Conservation (phyloP, 2,329 filamentous ascomycete species). For the Neonectria hederae region DNA sequence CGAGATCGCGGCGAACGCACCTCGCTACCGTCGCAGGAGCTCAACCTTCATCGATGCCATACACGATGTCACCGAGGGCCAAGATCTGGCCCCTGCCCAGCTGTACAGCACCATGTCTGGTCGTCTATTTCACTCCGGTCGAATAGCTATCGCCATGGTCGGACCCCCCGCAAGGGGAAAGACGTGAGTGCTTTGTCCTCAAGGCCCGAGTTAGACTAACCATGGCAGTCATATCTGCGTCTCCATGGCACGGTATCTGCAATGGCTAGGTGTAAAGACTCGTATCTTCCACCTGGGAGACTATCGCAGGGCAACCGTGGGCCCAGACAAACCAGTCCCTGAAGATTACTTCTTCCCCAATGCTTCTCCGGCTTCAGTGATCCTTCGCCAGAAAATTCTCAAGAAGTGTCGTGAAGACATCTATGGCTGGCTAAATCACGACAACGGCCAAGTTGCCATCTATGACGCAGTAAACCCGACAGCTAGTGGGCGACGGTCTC, state of each 20-base stretch:
- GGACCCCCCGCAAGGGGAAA: slow-evolving; percentile 95
- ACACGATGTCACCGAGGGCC: slow-evolving; percentile 87
- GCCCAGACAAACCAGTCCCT: slow-evolving; percentile 83
- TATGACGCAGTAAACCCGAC: slow-evolving; percentile 98
- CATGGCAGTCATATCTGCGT: slow-evolving; percentile 84
- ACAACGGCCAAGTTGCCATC: slow-evolving; percentile 97
- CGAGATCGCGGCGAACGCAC: slow-evolving; percentile 90
- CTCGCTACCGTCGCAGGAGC: slow-evolving; percentile 88
- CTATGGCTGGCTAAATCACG: slow-evolving; percentile 93
- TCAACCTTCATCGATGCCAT: slow-evolving; percentile 98
- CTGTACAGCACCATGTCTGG: slow-evolving; percentile 98
- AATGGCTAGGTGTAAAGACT: slow-evolving; percentile 98
- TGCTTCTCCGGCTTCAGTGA: slow-evolving; percentile 89
- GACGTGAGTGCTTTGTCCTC: slow-evolving; percentile 68
- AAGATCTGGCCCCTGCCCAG: slow-evolving; percentile 89
- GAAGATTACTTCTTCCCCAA: slow-evolving; percentile 99
- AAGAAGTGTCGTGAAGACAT: slow-evolving; percentile 98
- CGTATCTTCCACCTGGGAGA: slow-evolving; percentile 97
- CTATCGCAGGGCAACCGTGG: slow-evolving; percentile 91
- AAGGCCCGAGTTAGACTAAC: slow-evolving; percentile 27
- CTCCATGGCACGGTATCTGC: slow-evolving; percentile 90
- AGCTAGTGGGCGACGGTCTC: slow-evolving; percentile 78
- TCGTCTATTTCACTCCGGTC: slow-evolving; percentile 93
- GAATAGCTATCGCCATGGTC: slow-evolving; percentile 97
- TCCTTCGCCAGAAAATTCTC: slow-evolving; percentile 94